Evolutionary conservation across 2,329 filamentous ascomycete genomes (phyloP).

Genomic region (Cladosporium sp.): DNA sequence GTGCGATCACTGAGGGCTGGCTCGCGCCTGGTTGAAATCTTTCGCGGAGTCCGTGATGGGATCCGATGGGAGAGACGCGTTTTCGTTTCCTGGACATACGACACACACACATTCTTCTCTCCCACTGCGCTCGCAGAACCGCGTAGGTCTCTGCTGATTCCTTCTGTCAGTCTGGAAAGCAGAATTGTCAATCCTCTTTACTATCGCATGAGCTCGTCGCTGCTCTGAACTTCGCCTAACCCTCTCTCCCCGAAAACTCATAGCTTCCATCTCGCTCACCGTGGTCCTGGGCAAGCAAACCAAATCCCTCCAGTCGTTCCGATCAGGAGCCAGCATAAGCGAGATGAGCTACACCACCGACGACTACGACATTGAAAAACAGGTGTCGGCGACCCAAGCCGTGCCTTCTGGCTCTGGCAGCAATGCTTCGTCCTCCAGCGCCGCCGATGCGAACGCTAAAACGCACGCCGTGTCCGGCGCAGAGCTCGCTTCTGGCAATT

Average conservation of each 20-base stretch:
- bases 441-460: neutral
- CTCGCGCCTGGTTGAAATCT: too few relatives aligned
- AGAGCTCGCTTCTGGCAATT: neutral
- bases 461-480: neutral
- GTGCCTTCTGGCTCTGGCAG: neutral
- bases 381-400: constrained; percentile 5
- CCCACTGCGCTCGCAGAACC: too few relatives aligned
- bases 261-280: constrained; percentile 13
- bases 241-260: neutral
- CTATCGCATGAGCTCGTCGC: too few relatives aligned
- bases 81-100: too few relatives aligned
- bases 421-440: neutral
- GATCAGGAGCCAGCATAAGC: constrained; percentile 13
- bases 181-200: too few relatives aligned
- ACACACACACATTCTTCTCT: too few relatives aligned
- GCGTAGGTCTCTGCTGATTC: too few relatives aligned
- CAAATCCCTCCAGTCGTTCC: constrained; percentile 9
- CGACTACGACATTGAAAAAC: constrained; percentile 12
- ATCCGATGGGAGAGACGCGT: too few relatives aligned
- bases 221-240: too few relatives aligned
- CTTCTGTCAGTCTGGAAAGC: too few relatives aligned
- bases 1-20: too few relatives aligned
- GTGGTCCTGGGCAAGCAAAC: constrained; percentile 10
- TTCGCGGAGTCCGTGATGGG: too few relatives aligned
- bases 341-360: constrained; percentile 13